These are phyloP conservation scores for Diphasiastrum complanatum DNA, from an alignment of 83 land plant genomes.

Conservation along the genomic window DNA sequence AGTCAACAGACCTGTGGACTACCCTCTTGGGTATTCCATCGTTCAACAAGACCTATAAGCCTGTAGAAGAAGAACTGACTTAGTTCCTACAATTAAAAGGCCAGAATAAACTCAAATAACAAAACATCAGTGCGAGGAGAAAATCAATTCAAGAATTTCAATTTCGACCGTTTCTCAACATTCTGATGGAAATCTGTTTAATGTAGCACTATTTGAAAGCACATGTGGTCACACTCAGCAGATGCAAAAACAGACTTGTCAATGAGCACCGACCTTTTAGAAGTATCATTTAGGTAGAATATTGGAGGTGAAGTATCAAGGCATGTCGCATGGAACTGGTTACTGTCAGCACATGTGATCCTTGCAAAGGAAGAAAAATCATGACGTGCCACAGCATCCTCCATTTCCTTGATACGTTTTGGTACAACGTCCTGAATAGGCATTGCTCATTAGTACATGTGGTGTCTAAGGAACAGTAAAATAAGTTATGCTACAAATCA, in stretches of 20 bases:
- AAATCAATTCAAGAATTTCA: no score
- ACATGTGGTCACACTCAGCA: not conserved
- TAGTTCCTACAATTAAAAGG: no score
- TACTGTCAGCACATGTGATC: slow-evolving; percentile 89
- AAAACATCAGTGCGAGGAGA: no score
- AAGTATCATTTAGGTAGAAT: slow-evolving; percentile 94
- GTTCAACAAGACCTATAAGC: slow-evolving; percentile 75
- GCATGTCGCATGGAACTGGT: slow-evolving; percentile 98
- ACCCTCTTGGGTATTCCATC: slow-evolving; percentile 81
- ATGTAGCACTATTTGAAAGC: not conserved
- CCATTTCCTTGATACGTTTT: slow-evolving; percentile 72
- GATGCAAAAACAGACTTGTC: not conserved
- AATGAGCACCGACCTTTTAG: slow-evolving; percentile 46
- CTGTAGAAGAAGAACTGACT: slow-evolving; percentile 29
- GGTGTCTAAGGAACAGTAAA: not conserved
- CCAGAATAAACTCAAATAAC: no score
- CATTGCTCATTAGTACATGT: no score
- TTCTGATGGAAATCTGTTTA: no score
- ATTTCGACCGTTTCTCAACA: no score
- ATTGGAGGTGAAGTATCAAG: slow-evolving; percentile 95
- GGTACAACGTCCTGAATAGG: slow-evolving; percentile 79
- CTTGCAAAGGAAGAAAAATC: slow-evolving; percentile 78
- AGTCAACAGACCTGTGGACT: slow-evolving; percentile 65
- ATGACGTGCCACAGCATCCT: slow-evolving; percentile 66
- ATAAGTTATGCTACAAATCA: no score